These are phyloP conservation scores for Pugionium dolabratum DNA, from an alignment of 345 rosid genomes.

Conservation along the genomic window DNA sequence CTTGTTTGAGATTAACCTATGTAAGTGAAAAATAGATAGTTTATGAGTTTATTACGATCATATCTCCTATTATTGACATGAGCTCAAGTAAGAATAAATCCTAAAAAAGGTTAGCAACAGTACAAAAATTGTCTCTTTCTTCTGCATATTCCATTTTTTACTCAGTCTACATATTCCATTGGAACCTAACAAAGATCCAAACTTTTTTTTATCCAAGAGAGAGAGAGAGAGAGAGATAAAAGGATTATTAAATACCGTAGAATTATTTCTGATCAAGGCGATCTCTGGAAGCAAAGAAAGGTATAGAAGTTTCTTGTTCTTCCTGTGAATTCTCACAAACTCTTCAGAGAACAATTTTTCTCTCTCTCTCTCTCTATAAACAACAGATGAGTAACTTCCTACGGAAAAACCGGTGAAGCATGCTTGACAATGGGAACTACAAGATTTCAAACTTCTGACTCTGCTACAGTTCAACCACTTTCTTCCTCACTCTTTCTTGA, in stretches of 20 bases:
- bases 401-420: constrained; percentile 33
- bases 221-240: constrained; percentile 1
- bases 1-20: constrained; percentile 14
- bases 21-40: neutral
- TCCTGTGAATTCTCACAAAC: constrained; percentile 29
- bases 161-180: constrained; percentile 25
- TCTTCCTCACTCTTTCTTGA: constrained; percentile 28
- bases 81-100: constrained; percentile 11
- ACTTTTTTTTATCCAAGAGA: neutral
- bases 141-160: neutral
- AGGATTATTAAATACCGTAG: constrained; percentile 24
- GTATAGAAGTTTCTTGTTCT: constrained; percentile 13
- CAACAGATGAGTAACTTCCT: constrained; percentile 25
- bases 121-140: constrained; percentile 23
- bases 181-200: constrained; percentile 37
- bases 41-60: constrained; percentile 4
- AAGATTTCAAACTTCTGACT: constrained; percentile 31
- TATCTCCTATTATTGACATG: constrained; percentile 1
- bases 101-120: constrained; percentile 1
- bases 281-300: constrained; percentile 27
- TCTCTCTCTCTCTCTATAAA: constrained; percentile 24
- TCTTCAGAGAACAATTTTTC: neutral
- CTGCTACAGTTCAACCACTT: constrained; percentile 35
- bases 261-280: constrained; percentile 17
- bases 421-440: constrained; percentile 29